Evolutionary conservation across 441 rosid genomes (phyloP).

Genomic region (Bruguiera hainesii): DNA sequence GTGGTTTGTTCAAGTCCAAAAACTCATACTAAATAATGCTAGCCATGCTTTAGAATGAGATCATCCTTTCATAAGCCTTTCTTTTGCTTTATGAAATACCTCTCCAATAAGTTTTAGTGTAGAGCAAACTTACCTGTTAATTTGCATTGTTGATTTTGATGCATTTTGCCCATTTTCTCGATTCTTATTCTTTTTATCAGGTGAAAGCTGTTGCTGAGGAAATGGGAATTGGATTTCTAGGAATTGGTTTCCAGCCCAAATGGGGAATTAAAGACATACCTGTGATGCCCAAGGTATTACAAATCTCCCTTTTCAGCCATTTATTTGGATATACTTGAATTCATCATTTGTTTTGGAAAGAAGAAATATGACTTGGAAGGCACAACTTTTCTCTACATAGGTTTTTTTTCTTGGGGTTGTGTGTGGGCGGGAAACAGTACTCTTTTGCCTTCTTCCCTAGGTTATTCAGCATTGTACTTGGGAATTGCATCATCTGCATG

Average conservation of each 20-base stretch:
- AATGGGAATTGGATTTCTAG: conserved; percentile 97
- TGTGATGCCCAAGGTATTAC: conserved; percentile 89
- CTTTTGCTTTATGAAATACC: too few relatives aligned
- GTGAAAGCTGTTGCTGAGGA: conserved; percentile 99
- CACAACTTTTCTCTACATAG: not conserved
- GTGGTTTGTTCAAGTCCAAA: too few relatives aligned
- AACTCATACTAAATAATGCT: too few relatives aligned
- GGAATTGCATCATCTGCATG: conserved; percentile 1
- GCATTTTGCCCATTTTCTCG: not conserved
- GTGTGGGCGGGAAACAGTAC: not conserved
- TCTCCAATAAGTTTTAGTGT: too few relatives aligned
- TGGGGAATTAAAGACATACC: conserved; percentile 87
- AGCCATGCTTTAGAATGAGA: too few relatives aligned
- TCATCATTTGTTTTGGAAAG: not conserved
- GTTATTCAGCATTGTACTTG: too few relatives aligned
- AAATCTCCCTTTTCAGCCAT: not conserved
- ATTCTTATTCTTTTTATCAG: conserved; percentile 26
- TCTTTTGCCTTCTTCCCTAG: too few relatives aligned
- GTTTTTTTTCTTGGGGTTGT: conserved; percentile 1
- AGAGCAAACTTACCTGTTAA: too few relatives aligned
- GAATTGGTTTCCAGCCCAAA: conserved; percentile 97
- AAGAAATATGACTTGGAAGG: not conserved
- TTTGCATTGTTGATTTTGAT: too few relatives aligned
- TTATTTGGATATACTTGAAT: not conserved
- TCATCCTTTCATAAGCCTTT: too few relatives aligned